These are phyloP conservation scores for Trichoderma cornu-damae DNA, from an alignment of 2,329 filamentous ascomycete species.

Conservation along the genomic window DNA sequence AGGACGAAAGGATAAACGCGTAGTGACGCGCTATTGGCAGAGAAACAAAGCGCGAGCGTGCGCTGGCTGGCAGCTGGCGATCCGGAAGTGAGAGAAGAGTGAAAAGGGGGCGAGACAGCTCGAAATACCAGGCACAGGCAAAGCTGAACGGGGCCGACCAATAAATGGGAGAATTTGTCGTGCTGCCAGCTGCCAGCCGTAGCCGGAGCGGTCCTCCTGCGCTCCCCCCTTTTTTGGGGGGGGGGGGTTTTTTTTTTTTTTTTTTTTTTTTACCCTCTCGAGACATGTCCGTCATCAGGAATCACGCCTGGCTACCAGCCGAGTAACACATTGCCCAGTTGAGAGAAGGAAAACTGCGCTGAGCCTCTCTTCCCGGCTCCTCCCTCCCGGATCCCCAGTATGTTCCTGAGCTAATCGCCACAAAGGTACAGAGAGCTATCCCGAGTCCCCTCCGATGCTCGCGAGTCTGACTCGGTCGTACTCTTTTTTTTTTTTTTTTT, in stretches of 20 bases:
- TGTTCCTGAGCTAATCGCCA: neutral
- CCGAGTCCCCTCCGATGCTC: constrained; percentile 6
- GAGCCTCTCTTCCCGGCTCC: constrained; percentile 17
- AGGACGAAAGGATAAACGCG: too few species aligned
- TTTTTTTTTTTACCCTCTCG: too few species aligned
- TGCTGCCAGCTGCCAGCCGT: neutral
- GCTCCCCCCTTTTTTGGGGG: neutral
- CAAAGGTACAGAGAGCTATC: neutral
- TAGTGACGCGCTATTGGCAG: constrained; percentile 5
- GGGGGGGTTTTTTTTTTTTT: too few species aligned
- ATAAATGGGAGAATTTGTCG: neutral
- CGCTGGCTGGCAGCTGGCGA: neutral
- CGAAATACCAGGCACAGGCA: neutral
- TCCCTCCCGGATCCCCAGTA: constrained; percentile 14
- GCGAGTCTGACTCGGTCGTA: constrained; percentile 12
- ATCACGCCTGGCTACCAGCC: neutral
- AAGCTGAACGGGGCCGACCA: neutral
- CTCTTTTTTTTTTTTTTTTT: too few species aligned
- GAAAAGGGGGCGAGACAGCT: neutral
- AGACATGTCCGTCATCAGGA: neutral
- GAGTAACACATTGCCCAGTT: constrained; percentile 13
- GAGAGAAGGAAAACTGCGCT: constrained; percentile 12
- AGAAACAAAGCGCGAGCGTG: neutral
- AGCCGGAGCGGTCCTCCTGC: neutral
- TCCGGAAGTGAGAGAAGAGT: constrained; percentile 10